These are phyloP conservation scores for Tylopilus sp. DNA, from an alignment of 1,284 basidiomycete species.

Conservation along the genomic window DNA sequence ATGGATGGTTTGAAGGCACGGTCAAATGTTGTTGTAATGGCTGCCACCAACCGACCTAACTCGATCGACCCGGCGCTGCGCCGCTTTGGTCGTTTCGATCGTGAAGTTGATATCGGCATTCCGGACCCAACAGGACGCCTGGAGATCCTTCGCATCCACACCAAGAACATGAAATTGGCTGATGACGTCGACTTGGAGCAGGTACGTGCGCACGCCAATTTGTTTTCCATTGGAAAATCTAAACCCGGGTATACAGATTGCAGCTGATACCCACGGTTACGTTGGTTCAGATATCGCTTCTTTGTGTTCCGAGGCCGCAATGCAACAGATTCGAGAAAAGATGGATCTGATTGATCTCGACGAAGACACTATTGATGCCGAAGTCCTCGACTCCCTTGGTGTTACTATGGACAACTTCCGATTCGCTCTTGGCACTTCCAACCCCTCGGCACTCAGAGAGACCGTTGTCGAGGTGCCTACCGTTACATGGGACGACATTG, in stretches of 20 bases:
- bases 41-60: slow-evolving; percentile 97
- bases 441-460: slow-evolving; percentile 84
- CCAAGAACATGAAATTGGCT: slow-evolving; percentile 99
- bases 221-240: slow-evolving; percentile 6
- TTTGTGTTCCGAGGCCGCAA: slow-evolving; percentile 86
- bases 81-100: slow-evolving; percentile 98
- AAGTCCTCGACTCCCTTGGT: slow-evolving; percentile 83
- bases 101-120: slow-evolving; percentile 99
- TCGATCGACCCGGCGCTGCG: slow-evolving; percentile 98
- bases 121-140: slow-evolving; percentile 98
- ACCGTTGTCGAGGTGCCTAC: slow-evolving; percentile 90
- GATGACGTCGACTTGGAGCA: slow-evolving; percentile 98
- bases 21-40: slow-evolving; percentile 99
- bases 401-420: slow-evolving; percentile 94
- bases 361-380: slow-evolving; percentile 85
- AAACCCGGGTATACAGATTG: slow-evolving; percentile 57
- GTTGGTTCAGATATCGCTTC: slow-evolving; percentile 98
- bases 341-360: slow-evolving; percentile 86
- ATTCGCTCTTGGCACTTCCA: slow-evolving; percentile 80
- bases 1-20: slow-evolving; percentile 99
- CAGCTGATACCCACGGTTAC: slow-evolving; percentile 98
- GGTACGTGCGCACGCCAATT: slow-evolving; percentile 39
- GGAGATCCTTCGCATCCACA: slow-evolving; percentile 98
- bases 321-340: slow-evolving; percentile 92
- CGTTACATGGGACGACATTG: slow-evolving; percentile 97